Base-by-base conservation (phyloP, 2,329 filamentous ascomycete genomes). In the Calonectria leucothoes region DNA sequence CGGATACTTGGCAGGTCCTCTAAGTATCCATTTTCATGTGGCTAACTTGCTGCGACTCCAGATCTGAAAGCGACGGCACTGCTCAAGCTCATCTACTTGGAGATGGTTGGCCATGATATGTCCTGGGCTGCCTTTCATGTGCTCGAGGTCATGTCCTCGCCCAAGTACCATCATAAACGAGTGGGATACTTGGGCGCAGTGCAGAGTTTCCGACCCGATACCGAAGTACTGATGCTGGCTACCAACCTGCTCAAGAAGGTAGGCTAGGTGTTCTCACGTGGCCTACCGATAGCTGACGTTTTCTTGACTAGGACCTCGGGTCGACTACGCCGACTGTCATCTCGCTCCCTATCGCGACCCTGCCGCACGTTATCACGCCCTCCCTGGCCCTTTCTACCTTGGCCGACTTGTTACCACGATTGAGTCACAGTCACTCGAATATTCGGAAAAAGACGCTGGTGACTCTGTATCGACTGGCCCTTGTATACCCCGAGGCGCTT, bases 41-140 rank as follows among this genome's bases (percentile, higher is more conserved):
- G 69, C 74, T 79, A 69, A 80, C 67, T 27, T 39, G 29, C n/a
- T 65, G 17, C 55, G 15, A 67, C 67, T 61, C 66, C 72, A 95
- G 96, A 98, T 87, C 91, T 98, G 85, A 99, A 99, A 89, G 96
- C 97, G 25, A 98, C 95, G 39, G 97, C 97, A 57, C 90, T 99
- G 68, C 88, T 99, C 82, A 99, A 99, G 88, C 91, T 99, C 80
- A 93, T 98, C 67, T 99, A 99, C 84, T 91, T 99, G 77, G 97
- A 99, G 84, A 99, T 99, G 97, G 96, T 98, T 79, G 97, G 97
- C 17, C 94, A 98, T 83, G 97, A 98, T 85, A 99, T 99, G 97
- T 98, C 96, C 4, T 99, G 97, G 97, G 97, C 97, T 5, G 96
- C 96, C 15, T 99, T 99, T 86, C 95, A 99, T 84, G 96, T 98